These are phyloP conservation scores for Lachnellula suecica DNA, from an alignment of 2,329 filamentous ascomycete genomes.

Conservation along the genomic window DNA sequence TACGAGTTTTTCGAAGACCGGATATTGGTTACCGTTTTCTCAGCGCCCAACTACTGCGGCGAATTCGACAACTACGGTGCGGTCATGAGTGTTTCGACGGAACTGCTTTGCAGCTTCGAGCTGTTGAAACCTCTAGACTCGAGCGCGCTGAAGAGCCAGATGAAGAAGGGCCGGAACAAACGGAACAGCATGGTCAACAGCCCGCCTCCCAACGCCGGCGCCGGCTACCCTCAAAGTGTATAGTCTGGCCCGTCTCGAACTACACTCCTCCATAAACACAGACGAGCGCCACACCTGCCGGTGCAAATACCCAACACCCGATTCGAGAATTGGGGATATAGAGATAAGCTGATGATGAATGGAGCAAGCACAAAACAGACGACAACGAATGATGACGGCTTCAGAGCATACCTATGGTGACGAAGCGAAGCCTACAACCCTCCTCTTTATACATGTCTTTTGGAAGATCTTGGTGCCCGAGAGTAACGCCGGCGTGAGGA, in stretches of 20 bases:
- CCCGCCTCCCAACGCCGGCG: constrained; percentile 55
- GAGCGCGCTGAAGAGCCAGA: constrained; percentile 94
- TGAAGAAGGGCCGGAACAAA: constrained; percentile 96
- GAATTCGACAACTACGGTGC: constrained; percentile 99
- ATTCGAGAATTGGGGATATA: too few species aligned
- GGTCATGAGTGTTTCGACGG: constrained; percentile 94
- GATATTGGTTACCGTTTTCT: constrained; percentile 94
- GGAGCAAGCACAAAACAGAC: too few species aligned
- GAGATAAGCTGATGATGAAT: too few species aligned
- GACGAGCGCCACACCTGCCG: too few species aligned
- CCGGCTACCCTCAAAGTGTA: constrained; percentile 28
- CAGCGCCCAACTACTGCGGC: constrained; percentile 97
- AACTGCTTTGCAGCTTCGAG: constrained; percentile 95
- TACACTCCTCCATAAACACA: too few species aligned
- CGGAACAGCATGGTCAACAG: constrained; percentile 94
- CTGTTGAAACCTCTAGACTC: constrained; percentile 95
- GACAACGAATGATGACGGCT: too few species aligned
- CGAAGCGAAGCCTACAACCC: too few species aligned
- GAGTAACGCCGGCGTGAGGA: too few species aligned
- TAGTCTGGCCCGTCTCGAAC: neutral
- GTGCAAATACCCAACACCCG: too few species aligned
- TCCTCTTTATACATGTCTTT: too few species aligned
- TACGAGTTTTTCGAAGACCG: constrained; percentile 99
- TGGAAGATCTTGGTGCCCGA: too few species aligned
- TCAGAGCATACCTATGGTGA: too few species aligned